These are phyloP conservation scores for Priceomyces melissophilus DNA, from an alignment of 805 yeast species.

Conservation along the genomic window DNA sequence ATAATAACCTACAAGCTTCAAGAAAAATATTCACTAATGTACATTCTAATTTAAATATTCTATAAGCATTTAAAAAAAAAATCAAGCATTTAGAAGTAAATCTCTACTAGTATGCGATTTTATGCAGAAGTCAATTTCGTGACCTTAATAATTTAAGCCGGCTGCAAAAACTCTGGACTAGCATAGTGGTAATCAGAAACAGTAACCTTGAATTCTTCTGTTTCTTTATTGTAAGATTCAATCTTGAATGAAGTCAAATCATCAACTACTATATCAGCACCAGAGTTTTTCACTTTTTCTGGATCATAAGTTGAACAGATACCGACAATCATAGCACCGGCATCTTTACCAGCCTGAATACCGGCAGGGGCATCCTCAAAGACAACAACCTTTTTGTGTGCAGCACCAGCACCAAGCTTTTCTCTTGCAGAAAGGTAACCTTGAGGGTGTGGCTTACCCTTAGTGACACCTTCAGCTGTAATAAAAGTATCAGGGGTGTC, in stretches of 20 bases:
- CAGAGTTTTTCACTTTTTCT: conserved; percentile 64
- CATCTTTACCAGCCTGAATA: conserved; percentile 75
- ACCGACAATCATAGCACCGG: conserved; percentile 81
- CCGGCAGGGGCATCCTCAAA: conserved; percentile 93
- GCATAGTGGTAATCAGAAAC: conserved; percentile 42
- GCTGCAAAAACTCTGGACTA: conserved; percentile 36
- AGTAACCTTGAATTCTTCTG: conserved; percentile 41
- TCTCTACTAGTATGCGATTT: background rate
- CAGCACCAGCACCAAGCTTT: conserved; percentile 37
- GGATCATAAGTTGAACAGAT: conserved; percentile 77
- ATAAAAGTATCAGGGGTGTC: conserved; percentile 71
- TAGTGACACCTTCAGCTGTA: conserved; percentile 74
- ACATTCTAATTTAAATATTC: conserved; percentile 2
- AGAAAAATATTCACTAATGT: conserved; percentile 5
- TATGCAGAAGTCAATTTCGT: too few relatives aligned
- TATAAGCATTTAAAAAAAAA: background rate
- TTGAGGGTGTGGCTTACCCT: conserved; percentile 86
- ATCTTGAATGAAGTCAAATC: conserved; percentile 64
- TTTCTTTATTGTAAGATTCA: conserved; percentile 46
- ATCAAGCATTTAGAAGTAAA: conserved; percentile 1
- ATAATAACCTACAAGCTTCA: too few relatives aligned
- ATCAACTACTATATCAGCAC: conserved; percentile 79
- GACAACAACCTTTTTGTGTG: conserved; percentile 49
- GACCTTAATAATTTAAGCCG: conserved; percentile 4
- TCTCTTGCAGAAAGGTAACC: conserved; percentile 66